Evolutionary conservation across 179 eudicot species (phyloP).

Genomic region (Actinidia arguta): DNA sequence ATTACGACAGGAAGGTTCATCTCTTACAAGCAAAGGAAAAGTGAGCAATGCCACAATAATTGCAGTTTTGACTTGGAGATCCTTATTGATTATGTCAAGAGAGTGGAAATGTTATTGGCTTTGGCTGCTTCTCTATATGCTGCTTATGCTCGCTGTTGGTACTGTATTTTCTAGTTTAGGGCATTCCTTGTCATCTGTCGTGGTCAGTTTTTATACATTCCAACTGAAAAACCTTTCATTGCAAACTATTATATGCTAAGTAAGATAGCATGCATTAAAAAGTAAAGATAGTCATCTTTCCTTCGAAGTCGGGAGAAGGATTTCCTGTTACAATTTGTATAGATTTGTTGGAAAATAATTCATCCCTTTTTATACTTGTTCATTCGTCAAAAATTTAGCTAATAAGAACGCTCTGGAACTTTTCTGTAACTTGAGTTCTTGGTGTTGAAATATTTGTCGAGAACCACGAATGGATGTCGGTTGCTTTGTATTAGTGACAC

Average conservation of each 20-base stretch:
- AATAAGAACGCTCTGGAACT: not conserved
- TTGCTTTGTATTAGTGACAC: not conserved
- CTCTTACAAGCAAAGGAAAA: slow-evolving; percentile 89
- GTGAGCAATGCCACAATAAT: slow-evolving; percentile 71
- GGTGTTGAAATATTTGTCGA: not conserved
- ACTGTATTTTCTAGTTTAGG: slow-evolving; percentile 90
- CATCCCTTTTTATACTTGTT: too few species aligned
- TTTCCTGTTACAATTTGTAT: too few species aligned
- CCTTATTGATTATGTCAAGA: slow-evolving; percentile 92
- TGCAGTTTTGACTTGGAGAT: slow-evolving; percentile 95
- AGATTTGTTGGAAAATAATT: too few species aligned
- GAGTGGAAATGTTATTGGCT: slow-evolving; percentile 99
- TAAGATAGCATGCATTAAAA: not conserved
- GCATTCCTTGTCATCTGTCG: slow-evolving; percentile 94
- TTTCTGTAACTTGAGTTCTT: not conserved
- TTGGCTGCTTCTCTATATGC: slow-evolving; percentile 81
- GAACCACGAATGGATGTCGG: not conserved
- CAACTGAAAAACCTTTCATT: not conserved
- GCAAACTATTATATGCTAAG: not conserved
- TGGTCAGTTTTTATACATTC: slow-evolving; percentile 57
- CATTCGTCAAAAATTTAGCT: not conserved
- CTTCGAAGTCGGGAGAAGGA: too few species aligned
- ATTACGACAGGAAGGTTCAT: slow-evolving; percentile 81
- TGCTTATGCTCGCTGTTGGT: slow-evolving; percentile 83
- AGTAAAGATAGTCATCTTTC: not conserved